phyloP scores from a whole-genome alignment of 257 asterid genomes.

The Fraxinus americana region DNA sequence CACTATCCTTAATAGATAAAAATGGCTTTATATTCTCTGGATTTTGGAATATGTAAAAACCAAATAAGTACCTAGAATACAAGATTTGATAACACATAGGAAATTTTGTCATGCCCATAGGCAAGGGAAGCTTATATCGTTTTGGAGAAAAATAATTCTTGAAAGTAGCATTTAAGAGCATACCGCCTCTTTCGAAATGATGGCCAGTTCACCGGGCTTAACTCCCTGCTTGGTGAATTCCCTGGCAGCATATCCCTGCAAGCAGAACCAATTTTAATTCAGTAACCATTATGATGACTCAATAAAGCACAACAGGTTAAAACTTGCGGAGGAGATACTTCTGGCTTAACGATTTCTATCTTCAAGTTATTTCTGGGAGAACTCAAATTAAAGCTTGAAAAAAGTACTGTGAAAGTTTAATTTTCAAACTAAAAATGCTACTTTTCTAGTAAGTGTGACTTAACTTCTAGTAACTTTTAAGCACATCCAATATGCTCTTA shows the following conservation, averaged over 20 bases:
- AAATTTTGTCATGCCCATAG: constrained; percentile 2
- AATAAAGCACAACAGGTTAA: neutral
- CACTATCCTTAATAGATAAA: neutral
- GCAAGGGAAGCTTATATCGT: neutral
- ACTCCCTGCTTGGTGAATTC: constrained; percentile 92
- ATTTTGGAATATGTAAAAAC: neutral
- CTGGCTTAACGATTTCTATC: neutral
- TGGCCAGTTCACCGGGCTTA: constrained; percentile 80
- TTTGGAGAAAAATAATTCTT: neutral
- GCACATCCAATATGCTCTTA: neutral
- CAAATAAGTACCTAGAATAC: constrained; percentile 13
- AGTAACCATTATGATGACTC: neutral
- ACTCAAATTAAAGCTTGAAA: neutral
- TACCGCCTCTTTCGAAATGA: constrained; percentile 95
- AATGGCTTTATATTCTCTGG: neutral
- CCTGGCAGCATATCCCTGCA: constrained; percentile 96
- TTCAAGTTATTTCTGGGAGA: neutral
- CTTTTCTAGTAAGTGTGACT: neutral
- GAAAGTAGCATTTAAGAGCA: constrained; percentile 19
- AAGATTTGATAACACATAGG: neutral
- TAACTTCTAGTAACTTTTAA: neutral
- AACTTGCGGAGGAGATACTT: neutral
- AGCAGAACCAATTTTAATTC: constrained; percentile 16
- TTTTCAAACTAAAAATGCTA: neutral
- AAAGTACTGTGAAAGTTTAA: too few species aligned